These are phyloP conservation scores for Penicillium sp. DNA, from an alignment of 2,329 filamentous ascomycete genomes.

Conservation along the genomic window DNA sequence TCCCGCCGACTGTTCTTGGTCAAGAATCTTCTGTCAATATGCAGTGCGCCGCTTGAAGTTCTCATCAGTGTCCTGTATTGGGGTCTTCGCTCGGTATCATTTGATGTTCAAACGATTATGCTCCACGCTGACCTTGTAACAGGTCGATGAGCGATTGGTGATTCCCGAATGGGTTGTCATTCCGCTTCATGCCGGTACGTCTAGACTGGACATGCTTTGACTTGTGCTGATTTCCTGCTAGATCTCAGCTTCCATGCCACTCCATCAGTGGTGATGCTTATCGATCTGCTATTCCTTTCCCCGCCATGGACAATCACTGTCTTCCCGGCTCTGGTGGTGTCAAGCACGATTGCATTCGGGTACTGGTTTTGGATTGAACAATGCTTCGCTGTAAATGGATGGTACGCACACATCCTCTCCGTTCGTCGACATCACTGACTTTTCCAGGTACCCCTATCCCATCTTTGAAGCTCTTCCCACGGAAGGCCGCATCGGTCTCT, in stretches of 20 bases:
- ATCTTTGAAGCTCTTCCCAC: conserved; percentile 71
- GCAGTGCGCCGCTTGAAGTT: conserved; percentile 61
- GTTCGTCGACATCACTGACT: conserved; percentile 1
- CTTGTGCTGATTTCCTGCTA: conserved; percentile 12
- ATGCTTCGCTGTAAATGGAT: conserved; percentile 61
- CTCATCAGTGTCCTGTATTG: conserved; percentile 64
- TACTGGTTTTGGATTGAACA: conserved; percentile 68
- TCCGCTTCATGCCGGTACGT: conserved; percentile 39
- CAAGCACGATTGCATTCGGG: conserved; percentile 53
- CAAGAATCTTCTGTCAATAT: conserved; percentile 61
- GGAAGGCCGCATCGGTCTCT: conserved; percentile 67
- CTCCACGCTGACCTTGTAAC: conserved; percentile 5
- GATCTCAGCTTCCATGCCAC: conserved; percentile 53
- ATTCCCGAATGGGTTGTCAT: conserved; percentile 47
- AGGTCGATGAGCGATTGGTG: conserved; percentile 52
- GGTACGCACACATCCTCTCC: conserved; percentile 44
- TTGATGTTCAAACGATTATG: not conserved
- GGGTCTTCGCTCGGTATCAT: conserved; percentile 53
- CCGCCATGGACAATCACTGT: conserved; percentile 62
- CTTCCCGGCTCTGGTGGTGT: conserved; percentile 53
- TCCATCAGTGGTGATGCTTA: conserved; percentile 54
- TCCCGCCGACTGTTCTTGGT: conserved; percentile 54
- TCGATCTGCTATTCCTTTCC: conserved; percentile 59
- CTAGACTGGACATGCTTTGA: conserved; percentile 24
- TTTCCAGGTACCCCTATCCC: conserved; percentile 77